These are phyloP conservation scores for Venustampulla echinocandica DNA, from an alignment of 495 filamentous ascomycete genomes.

Conservation along the genomic window DNA sequence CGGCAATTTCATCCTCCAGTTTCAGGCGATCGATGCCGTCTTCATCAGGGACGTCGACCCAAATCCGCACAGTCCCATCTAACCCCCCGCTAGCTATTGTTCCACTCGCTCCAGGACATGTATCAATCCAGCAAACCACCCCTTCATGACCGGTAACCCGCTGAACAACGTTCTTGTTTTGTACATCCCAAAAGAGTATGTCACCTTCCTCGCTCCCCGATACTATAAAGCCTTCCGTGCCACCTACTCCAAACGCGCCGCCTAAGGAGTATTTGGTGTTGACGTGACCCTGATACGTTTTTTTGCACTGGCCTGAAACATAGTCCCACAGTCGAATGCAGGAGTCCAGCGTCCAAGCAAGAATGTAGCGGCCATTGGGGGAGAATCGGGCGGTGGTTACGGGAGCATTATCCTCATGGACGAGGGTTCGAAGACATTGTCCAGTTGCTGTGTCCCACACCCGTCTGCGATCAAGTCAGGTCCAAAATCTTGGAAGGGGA, in stretches of 20 bases:
- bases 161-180: slow-evolving; percentile 74
- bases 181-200: slow-evolving; percentile 83
- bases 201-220: slow-evolving; percentile 82
- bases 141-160: slow-evolving; percentile 61
- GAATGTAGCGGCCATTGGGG: slow-evolving; percentile 85
- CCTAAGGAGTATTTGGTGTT: slow-evolving; percentile 77
- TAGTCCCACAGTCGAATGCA: slow-evolving; percentile 93
- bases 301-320: slow-evolving; percentile 75
- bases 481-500: not conserved
- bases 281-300: slow-evolving; percentile 92
- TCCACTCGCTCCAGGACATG: slow-evolving; percentile 33
- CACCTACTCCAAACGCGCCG: slow-evolving; percentile 68
- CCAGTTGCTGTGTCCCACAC: slow-evolving; percentile 96
- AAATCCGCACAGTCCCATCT: slow-evolving; percentile 57
- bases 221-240: slow-evolving; percentile 54
- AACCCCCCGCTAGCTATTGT: slow-evolving; percentile 54
- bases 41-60: slow-evolving; percentile 36
- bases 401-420: slow-evolving; percentile 92
- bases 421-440: slow-evolving; percentile 87
- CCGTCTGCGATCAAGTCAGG: slow-evolving; percentile 35
- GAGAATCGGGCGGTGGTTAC: slow-evolving; percentile 87
- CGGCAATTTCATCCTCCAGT: slow-evolving; percentile 1
- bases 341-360: slow-evolving; percentile 85
- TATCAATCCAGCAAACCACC: slow-evolving; percentile 79
- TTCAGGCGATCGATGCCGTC: slow-evolving; percentile 12